Evolutionary conservation across 73 alveolate species (phyloP).

Genomic region (Paramecium sonneborni): DNA sequence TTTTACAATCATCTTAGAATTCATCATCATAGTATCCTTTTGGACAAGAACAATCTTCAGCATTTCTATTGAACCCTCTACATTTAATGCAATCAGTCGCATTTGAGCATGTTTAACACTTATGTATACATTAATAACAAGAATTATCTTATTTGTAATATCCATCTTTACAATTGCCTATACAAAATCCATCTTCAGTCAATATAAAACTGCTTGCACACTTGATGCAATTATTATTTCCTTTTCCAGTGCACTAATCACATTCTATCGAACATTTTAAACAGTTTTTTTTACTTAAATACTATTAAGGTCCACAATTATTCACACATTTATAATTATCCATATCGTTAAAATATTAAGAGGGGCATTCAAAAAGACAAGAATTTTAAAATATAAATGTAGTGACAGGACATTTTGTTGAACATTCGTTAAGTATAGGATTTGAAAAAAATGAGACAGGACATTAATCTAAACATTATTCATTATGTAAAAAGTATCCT

Average conservation of each 20-base stretch:
- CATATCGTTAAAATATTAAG: neutral
- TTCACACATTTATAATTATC: neutral
- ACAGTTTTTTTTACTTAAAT: neutral
- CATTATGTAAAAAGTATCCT: neutral
- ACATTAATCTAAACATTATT: neutral
- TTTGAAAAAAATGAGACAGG: neutral
- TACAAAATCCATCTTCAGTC: neutral
- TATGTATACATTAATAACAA: neutral
- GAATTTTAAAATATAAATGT: neutral
- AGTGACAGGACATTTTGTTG: neutral
- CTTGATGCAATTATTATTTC: neutral
- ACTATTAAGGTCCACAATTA: neutral
- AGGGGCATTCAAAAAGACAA: neutral
- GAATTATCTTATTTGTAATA: neutral
- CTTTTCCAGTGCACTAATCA: neutral
- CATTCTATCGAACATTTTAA: neutral
- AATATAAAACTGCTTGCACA: neutral
- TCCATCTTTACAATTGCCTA: neutral
- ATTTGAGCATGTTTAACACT: neutral
- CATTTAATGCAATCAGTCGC: neutral
- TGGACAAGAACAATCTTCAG: neutral
- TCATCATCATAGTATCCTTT: slow-evolving; percentile 1
- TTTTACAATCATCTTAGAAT: neutral
- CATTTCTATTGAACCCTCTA: neutral
- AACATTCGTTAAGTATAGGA: neutral